Evolutionary conservation across 2,329 filamentous ascomycete species (phyloP), one percentile per base, ranked within the genome.

Genomic region (Penicillium fuscoglaucum): DNA sequence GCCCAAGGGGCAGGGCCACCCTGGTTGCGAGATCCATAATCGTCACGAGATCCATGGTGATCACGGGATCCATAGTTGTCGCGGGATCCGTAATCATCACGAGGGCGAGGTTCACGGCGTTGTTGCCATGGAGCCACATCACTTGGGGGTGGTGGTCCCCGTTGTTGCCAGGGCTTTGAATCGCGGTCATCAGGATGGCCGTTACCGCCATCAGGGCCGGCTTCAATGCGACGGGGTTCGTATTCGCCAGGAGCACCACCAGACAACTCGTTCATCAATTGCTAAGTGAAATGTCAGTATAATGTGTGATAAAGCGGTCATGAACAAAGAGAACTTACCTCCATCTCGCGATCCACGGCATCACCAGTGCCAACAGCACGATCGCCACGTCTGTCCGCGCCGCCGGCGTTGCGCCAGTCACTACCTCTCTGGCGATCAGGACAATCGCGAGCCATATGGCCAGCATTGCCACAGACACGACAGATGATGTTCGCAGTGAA

Each of bases 401-500:
- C 61, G 43, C 90, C 87, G 9, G 46, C 31, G 71, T 96, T 96
- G 70, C 95, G 92, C 91, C 91, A 97, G 76, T 90, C 93, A 46
- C 88, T 87, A 69, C 95, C 95, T 72, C 90, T 87, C 80, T 95
- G 90, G 73, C 95, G 85, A 72, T 99, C 95, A 46, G 93, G 92
- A 84, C 95, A 99, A 79, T 99, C 95, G 68, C 93, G 89, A 67
- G 93, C 95, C 92, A 99, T 97, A 70, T 99, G 95, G 21, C 95
- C 95, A 65, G 95, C 93, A 74, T 98, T 97, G 67, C 95, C 95
- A 80, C 95, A 99, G 69, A 97, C 90, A 70, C 93, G 93, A 79
- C 95, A 99, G 73, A 99, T 98, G 75, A 99, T 98, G 78, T 92
- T 98, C 70, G 95, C 93, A n/a, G 95, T 99, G 79, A 90, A 98